Conservation (phyloP, 2,329 filamentous ascomycete genomes). For the Cladosporium cucumerinum region DNA sequence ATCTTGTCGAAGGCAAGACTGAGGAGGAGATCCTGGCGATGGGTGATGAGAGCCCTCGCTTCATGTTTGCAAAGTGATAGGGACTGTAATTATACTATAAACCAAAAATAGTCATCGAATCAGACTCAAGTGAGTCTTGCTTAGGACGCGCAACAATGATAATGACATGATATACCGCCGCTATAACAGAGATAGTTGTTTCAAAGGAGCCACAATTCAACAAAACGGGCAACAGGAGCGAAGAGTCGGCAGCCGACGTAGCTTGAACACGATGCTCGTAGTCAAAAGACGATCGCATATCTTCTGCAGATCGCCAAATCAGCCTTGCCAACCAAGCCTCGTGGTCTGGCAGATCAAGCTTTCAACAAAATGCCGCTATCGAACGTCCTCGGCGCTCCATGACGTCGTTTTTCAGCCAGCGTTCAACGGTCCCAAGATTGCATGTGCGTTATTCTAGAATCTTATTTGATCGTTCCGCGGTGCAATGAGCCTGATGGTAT, state of each 20-base stretch:
- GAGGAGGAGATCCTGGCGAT: slow-evolving; percentile 59
- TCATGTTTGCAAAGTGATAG: slow-evolving; percentile 2
- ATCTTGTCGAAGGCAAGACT: slow-evolving; percentile 62
- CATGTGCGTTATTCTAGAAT: background rate
- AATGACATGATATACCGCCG: too few species aligned
- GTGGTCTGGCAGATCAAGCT: background rate
- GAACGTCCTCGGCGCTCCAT: background rate
- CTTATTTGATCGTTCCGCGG: background rate
- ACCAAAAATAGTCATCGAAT: background rate
- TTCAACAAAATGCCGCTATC: background rate
- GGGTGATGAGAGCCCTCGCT: slow-evolving; percentile 54
- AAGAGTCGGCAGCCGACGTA: too few species aligned
- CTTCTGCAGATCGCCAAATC: background rate
- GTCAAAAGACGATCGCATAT: background rate
- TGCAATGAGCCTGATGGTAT: background rate
- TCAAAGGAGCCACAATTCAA: background rate
- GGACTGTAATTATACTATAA: background rate
- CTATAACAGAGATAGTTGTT: too few species aligned
- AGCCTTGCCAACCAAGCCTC: slow-evolving; percentile 3
- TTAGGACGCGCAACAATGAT: too few species aligned
- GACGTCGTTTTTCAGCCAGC: background rate
- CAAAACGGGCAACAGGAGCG: background rate
- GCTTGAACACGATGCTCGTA: background rate
- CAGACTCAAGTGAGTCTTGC: background rate
- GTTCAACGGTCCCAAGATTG: background rate